These are phyloP conservation scores for Lactarius trivialis DNA, from an alignment of 768 basidiomycete genomes.

Conservation along the genomic window DNA sequence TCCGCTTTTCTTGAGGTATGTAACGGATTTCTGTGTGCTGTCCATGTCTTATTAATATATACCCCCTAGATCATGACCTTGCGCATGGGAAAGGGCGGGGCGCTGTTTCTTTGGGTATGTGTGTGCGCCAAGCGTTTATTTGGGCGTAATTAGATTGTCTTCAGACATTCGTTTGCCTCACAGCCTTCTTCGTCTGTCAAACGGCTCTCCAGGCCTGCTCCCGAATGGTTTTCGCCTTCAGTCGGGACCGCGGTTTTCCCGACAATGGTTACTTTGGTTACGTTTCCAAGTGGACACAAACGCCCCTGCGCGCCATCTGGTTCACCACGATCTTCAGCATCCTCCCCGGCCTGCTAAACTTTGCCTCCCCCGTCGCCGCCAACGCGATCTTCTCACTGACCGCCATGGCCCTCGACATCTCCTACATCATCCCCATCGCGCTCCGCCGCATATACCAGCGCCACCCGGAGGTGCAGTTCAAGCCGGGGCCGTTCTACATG, in stretches of 20 bases:
- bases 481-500: constrained; percentile 84
- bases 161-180: constrained; percentile 69
- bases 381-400: constrained; percentile 79
- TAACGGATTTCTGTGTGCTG: background rate
- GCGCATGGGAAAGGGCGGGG: constrained; percentile 70
- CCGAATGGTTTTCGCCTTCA: constrained; percentile 79
- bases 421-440: constrained; percentile 80
- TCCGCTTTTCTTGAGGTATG: constrained; percentile 63
- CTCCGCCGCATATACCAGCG: constrained; percentile 58
- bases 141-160: background rate
- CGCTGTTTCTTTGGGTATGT: constrained; percentile 71
- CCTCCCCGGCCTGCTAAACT: constrained; percentile 65
- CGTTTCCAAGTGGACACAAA: constrained; percentile 54
- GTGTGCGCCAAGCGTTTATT: constrained; percentile 1
- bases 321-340: constrained; percentile 59
- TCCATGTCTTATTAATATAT: background rate
- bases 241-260: constrained; percentile 72
- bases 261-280: constrained; percentile 74
- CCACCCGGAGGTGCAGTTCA: constrained; percentile 79
- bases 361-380: constrained; percentile 70
- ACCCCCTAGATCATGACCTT: constrained; percentile 59
- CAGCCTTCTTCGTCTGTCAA: constrained; percentile 83
- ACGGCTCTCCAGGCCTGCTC: constrained; percentile 78
- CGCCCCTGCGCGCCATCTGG: constrained; percentile 77
- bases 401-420: constrained; percentile 69